phyloP scores from a whole-genome alignment of 1,284 basidiomycete species.

The Schizopora paradoxa region DNA sequence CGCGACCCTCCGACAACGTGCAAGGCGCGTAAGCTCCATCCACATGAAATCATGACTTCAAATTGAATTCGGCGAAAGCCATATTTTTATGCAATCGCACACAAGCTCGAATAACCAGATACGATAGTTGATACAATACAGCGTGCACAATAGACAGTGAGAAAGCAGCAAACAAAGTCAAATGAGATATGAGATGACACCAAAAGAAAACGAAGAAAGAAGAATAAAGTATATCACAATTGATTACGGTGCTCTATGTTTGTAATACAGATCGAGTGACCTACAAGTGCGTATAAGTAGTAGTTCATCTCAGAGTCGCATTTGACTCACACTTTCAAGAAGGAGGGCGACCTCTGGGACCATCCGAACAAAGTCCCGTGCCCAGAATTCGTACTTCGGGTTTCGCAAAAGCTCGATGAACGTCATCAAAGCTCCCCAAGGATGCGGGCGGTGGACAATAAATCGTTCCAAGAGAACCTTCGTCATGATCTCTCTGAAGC shows the following conservation, averaged over 20 bases:
- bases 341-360: conserved; percentile 78
- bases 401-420: conserved; percentile 90
- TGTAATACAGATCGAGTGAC: conserved; percentile 70
- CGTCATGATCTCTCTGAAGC: conserved; percentile 86
- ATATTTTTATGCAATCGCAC: conserved; percentile 1
- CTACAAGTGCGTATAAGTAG: conserved; percentile 30
- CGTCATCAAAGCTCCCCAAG: conserved; percentile 93
- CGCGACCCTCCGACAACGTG: not conserved
- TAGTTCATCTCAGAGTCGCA: conserved; percentile 10
- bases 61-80: not conserved
- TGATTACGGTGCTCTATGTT: conserved; percentile 54
- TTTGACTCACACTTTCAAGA: conserved; percentile 65
- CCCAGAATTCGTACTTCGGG: conserved; percentile 83
- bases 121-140: conserved; percentile 68
- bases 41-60: not conserved
- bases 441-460: conserved; percentile 90
- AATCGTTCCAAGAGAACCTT: conserved; percentile 91
- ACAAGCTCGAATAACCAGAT: no score
- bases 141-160: conserved; percentile 43
- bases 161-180: conserved; percentile 31
- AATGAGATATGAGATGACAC: conserved; percentile 56
- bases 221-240: conserved; percentile 38
- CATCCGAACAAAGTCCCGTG: conserved; percentile 73
- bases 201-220: conserved; percentile 31
- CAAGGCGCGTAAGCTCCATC: not conserved